These are phyloP conservation scores for Amanita exitialis DNA, from an alignment of 768 basidiomycete species.

Conservation along the genomic window DNA sequence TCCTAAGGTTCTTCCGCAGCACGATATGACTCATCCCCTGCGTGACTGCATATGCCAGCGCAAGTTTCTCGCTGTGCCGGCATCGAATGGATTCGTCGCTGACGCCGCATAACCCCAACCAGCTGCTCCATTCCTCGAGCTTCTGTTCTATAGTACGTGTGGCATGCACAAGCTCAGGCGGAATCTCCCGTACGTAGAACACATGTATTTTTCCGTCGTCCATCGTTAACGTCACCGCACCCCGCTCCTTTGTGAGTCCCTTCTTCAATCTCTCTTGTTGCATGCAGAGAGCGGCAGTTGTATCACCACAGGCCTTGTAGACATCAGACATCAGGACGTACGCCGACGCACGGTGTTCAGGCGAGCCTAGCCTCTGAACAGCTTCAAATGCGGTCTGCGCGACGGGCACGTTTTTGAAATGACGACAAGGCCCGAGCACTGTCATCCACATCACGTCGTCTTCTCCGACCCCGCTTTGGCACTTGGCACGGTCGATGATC, in stretches of 20 bases:
- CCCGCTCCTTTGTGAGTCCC: constrained; percentile 13
- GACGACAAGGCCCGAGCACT: constrained; percentile 16
- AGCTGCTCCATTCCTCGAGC: constrained; percentile 15
- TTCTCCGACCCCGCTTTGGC: constrained; percentile 13
- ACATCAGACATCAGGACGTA: constrained; percentile 16
- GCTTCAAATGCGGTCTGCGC: constrained; percentile 15
- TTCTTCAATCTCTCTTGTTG: constrained; percentile 13
- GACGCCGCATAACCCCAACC: constrained; percentile 13
- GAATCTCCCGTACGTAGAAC: constrained; percentile 15
- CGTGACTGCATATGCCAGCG: constrained; percentile 15
- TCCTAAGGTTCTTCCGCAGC: constrained; percentile 16
- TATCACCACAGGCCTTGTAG: constrained; percentile 14
- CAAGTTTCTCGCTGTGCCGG: constrained; percentile 16
- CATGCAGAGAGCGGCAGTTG: constrained; percentile 13
- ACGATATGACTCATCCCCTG: constrained; percentile 15
- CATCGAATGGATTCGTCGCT: constrained; percentile 16
- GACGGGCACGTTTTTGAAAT: constrained; percentile 15
- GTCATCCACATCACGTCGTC: constrained; percentile 17
- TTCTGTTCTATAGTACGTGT: constrained; percentile 13
- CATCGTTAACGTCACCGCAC: constrained; percentile 15
- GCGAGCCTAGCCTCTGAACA: constrained; percentile 14
- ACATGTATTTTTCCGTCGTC: constrained; percentile 15
- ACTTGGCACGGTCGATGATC: constrained; percentile 15
- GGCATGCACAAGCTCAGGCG: constrained; percentile 12
- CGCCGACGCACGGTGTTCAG: constrained; percentile 15